Conservation (phyloP, 495 filamentous ascomycete species). For the Trichocladium uniseriatum region DNA sequence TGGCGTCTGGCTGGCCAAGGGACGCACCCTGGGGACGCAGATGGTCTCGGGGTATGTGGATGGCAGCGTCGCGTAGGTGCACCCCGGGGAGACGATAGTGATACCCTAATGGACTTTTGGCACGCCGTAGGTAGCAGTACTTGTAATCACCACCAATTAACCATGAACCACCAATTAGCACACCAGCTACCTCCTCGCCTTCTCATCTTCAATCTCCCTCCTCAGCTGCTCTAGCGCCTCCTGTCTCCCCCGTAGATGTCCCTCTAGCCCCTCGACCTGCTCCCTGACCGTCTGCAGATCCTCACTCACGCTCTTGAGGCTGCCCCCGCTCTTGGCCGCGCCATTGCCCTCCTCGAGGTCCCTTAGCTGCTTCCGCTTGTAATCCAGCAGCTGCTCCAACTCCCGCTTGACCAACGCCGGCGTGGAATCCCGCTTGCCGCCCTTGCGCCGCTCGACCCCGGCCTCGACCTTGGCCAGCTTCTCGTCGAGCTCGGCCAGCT, state of each 20-base stretch:
- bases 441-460: constrained; percentile 28
- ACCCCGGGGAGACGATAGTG: not conserved
- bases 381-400: constrained; percentile 79
- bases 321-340: constrained; percentile 52
- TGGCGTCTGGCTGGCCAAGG: constrained; percentile 36
- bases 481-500: constrained; percentile 75
- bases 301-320: constrained; percentile 50
- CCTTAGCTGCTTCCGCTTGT: constrained; percentile 57
- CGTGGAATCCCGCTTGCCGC: constrained; percentile 54
- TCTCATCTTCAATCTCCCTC: constrained; percentile 58
- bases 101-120: constrained; percentile 2
- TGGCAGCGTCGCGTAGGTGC: constrained; percentile 28
- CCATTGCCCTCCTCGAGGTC: constrained; percentile 69
- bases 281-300: constrained; percentile 67
- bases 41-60: constrained; percentile 29
- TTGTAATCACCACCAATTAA: no score
- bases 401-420: constrained; percentile 88
- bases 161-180: not conserved
- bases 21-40: constrained; percentile 29
- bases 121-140: not conserved
- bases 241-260: constrained; percentile 50
- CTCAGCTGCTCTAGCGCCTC: constrained; percentile 50
- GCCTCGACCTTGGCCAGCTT: constrained; percentile 71
- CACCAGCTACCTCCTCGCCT: constrained; percentile 29
- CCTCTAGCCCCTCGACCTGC: constrained; percentile 63